A percentile compares a stretch with the other conserved stretches of the same genome.
Conservation (phyloP, 176 grass and related monocot genomes). For the Typha latifolia region DNA sequence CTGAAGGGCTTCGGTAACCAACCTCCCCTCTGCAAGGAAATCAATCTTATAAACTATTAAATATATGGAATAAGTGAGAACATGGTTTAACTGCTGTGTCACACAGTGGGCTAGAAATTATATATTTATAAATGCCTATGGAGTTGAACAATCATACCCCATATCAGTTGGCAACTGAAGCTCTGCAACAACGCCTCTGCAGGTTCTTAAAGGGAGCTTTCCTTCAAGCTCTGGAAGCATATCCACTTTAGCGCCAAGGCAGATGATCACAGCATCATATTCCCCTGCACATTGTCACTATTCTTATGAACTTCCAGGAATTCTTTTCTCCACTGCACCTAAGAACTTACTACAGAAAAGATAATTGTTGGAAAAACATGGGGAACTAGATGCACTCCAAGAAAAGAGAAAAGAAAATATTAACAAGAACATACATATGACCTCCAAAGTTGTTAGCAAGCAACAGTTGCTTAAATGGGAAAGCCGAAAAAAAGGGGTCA, state of each 20-base stretch:
- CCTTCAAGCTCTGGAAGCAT: constrained; percentile 66
- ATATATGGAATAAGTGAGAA: no score
- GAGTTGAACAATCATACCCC: constrained; percentile 20
- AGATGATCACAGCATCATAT: constrained; percentile 82
- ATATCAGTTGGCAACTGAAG: constrained; percentile 50
- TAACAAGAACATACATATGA: no score
- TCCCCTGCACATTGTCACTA: constrained; percentile 38
- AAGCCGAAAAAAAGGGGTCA: no score
- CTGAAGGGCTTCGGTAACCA: constrained; percentile 55
- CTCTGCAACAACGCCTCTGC: constrained; percentile 68
- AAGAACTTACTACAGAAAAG: no score
- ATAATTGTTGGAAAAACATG: no score
- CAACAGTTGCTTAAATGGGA: no score
- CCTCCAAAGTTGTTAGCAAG: no score
- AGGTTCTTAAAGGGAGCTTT: constrained; percentile 71
- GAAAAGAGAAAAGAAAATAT: no score
- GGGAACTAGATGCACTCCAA: no score
- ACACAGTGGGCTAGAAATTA: not conserved
- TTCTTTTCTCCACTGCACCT: no score
- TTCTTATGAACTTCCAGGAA: not conserved
- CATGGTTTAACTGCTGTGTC: no score
- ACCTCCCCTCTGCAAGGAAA: constrained; percentile 46
- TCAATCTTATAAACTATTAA: not conserved
- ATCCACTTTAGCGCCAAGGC: constrained; percentile 63
- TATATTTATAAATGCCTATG: not conserved